A percentile compares a stretch with the other conserved stretches of the same genome.
phyloP scores from a whole-genome alignment of 257 asterid genomes.

The Solanum paucissectum region DNA sequence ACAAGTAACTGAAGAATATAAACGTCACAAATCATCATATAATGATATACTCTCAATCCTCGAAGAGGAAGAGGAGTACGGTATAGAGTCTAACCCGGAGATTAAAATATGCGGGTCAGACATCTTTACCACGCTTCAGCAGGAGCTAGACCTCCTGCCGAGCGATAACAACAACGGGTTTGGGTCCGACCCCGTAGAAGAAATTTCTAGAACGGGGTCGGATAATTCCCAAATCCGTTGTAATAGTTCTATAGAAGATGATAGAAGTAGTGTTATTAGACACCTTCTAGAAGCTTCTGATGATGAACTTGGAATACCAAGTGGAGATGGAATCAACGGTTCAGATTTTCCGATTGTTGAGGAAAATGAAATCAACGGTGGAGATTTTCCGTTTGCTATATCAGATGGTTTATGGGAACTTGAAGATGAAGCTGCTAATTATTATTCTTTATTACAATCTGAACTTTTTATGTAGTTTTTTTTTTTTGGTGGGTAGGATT shows the following conservation, averaged over 20 bases:
- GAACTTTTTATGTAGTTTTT: conserved; percentile 54
- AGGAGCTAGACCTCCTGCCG: conserved; percentile 47
- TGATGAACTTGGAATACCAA: conserved; percentile 79
- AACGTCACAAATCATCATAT: conserved; percentile 47
- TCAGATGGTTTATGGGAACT: conserved; percentile 60
- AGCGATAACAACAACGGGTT: conserved; percentile 4
- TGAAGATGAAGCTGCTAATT: conserved; percentile 66
- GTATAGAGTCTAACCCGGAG: conserved; percentile 26
- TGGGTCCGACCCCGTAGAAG: conserved; percentile 5
- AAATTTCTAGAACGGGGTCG: not conserved
- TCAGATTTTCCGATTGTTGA: conserved; percentile 1
- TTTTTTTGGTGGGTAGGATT: not conserved
- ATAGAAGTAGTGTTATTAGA: conserved; percentile 42
- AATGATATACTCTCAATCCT: conserved; percentile 48
- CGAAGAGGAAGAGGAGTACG: conserved; percentile 47
- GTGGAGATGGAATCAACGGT: conserved; percentile 9
- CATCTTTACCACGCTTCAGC: conserved; percentile 54
- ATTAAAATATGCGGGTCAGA: conserved; percentile 22
- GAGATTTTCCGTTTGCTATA: conserved; percentile 16
- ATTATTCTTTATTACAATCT: conserved; percentile 46
- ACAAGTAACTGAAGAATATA: not conserved
- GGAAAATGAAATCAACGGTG: conserved; percentile 4
- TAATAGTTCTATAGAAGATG: conserved; percentile 18
- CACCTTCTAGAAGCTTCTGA: conserved; percentile 88
- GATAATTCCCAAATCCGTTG: not conserved